These are phyloP conservation scores for Durio zibethinus DNA, from an alignment of 345 rosid species.

Conservation along the genomic window DNA sequence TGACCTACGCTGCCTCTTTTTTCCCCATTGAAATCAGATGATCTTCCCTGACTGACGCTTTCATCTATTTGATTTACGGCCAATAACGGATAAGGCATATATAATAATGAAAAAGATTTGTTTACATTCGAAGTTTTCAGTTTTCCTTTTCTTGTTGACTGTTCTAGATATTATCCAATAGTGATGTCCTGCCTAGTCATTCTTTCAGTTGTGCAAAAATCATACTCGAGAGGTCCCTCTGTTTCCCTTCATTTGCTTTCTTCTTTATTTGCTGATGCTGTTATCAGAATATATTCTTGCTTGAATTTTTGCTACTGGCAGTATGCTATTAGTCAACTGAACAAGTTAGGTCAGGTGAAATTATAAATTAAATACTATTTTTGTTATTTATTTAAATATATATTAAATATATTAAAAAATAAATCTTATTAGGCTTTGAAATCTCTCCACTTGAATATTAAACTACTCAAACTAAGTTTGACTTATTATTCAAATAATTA, in stretches of 20 bases:
- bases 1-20: not conserved
- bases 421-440: no score
- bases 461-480: no score
- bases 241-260: not conserved
- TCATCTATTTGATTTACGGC: not conserved
- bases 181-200: not conserved
- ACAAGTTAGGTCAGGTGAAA: no score
- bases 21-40: not conserved
- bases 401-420: no score
- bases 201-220: not conserved
- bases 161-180: not conserved
- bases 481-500: no score
- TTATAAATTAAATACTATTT: no score
- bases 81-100: not conserved
- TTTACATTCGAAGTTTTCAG: not conserved
- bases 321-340: constrained; percentile 92
- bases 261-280: constrained; percentile 1
- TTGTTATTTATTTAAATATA: no score
- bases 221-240: not conserved
- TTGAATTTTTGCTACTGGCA: constrained; percentile 33
- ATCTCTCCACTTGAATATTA: no score
- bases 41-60: not conserved
- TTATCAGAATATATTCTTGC: constrained; percentile 3
- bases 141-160: not conserved
- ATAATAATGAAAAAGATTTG: not conserved